Base-by-base conservation (phyloP, 805 yeast genomes). In the Maudiozyma serrabonitensis region DNA sequence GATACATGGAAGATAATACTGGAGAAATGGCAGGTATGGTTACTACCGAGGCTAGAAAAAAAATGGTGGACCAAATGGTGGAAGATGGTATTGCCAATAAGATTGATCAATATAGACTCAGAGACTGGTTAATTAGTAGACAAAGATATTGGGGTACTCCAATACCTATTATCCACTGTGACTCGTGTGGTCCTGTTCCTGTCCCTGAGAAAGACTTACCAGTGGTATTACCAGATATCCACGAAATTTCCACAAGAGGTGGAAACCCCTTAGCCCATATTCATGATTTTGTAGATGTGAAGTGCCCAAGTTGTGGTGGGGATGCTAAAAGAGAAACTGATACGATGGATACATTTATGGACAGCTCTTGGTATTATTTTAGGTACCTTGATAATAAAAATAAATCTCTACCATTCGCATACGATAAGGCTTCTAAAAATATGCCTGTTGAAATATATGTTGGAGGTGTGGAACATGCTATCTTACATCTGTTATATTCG, bases 71-170 rank as follows among this genome's bases (percentile, higher is more conserved):
- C 0, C 61, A 68, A 12, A 67, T 89, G n/a, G 64, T 60, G 16
- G 45, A 56, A 0, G 45, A 52, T 0, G 66, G 67, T 0, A 39
- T 64, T 1, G 96, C 91, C 0, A 55, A 66, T 1, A 50, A 56
- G 3, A 70, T 76, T 4, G 73, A 75, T 0, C 81, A 81, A 54
- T 83, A 74, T 59, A 77, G 82, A 55, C 69, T 93, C 28, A 75
- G 97, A 56, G 99, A 93, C 62, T 93, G 99, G 99, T 75, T 93
- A 26, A 84, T 93, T 44, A 84, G 95, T 59, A 78, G 99, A 61
- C 99, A 93, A 66, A 71, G 99, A 52, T 91, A 85, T 66, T 93
- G 99, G 99, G 99, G 99, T 25, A 93, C 97, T 0, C 99, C 99
- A 2, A 93, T 93, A 48, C 99, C 99, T 5, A 88, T 93, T 18